Conservation (phyloP, 1,284 basidiomycete species). For the Retiboletus flavoniger region DNA sequence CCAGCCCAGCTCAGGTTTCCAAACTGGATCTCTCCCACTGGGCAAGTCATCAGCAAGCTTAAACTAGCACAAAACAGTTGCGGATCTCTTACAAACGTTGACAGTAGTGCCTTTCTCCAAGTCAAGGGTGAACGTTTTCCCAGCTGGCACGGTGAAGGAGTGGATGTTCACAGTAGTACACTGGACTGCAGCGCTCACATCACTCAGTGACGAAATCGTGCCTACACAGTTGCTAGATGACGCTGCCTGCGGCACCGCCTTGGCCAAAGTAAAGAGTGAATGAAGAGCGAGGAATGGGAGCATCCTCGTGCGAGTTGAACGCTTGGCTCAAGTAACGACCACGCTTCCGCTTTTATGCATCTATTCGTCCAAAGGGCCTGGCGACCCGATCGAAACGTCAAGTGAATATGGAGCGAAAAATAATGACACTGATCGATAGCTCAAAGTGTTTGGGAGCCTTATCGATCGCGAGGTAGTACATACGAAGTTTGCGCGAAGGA, state of each 20-base stretch:
- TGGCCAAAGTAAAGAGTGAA: conserved; percentile 23
- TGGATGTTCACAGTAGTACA: conserved; percentile 40
- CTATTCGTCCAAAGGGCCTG: neutral
- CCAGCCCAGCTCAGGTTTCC: conserved; percentile 42
- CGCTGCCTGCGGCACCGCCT: conserved; percentile 16
- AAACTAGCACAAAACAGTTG: neutral
- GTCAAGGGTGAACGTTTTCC: conserved; percentile 39
- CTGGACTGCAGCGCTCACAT: conserved; percentile 33
- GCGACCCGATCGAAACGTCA: neutral
- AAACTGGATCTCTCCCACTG: conserved; percentile 49
- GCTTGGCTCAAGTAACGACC: neutral
- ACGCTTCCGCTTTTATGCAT: conserved; percentile 1
- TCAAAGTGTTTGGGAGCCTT: neutral
- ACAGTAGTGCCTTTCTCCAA: conserved; percentile 44
- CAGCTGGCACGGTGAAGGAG: conserved; percentile 45
- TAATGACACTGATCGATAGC: neutral
- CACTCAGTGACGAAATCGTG: conserved; percentile 35
- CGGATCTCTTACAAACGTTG: conserved; percentile 31
- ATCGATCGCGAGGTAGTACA: too few relatives aligned
- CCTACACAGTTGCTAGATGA: conserved; percentile 27
- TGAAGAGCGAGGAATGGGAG: conserved; percentile 11
- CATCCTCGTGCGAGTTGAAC: conserved; percentile 18
- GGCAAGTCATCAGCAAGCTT: neutral
- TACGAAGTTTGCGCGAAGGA: neutral
- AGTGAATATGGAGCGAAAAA: neutral